These are phyloP conservation scores for Saturnispora quitensis DNA, from an alignment of 805 yeast species.

Conservation along the genomic window DNA sequence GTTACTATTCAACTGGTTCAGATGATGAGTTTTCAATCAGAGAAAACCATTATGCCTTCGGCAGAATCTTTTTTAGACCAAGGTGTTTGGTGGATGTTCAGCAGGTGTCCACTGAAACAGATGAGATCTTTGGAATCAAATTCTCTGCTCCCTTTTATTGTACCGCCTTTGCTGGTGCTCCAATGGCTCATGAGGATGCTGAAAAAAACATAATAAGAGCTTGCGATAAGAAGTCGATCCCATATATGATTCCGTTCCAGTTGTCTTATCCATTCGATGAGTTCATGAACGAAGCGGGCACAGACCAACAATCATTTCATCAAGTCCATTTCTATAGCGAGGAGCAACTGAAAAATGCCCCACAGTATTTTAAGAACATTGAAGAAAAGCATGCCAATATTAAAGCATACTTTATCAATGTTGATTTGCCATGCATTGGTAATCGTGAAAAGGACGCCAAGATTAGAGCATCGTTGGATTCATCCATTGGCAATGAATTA, in stretches of 20 bases:
- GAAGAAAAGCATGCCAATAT: conserved; percentile 41
- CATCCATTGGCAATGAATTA: conserved; percentile 13
- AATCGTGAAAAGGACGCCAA: conserved; percentile 81
- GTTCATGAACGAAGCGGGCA: conserved; percentile 52
- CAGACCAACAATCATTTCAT: conserved; percentile 68
- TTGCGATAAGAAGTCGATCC: conserved; percentile 54
- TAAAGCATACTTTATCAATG: conserved; percentile 72
- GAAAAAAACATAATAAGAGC: conserved; percentile 71
- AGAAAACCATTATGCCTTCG: conserved; percentile 54
- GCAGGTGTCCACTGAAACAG: conserved; percentile 1
- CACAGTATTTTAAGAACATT: conserved; percentile 14
- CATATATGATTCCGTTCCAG: conserved; percentile 83
- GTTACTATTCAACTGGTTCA: conserved; percentile 82
- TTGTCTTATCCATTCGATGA: conserved; percentile 79
- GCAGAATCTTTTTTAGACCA: conserved; percentile 80
- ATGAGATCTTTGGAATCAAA: conserved; percentile 13
- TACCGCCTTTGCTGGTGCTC: conserved; percentile 85
- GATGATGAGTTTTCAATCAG: conserved; percentile 85
- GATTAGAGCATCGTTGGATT: conserved; percentile 49
- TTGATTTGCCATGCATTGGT: conserved; percentile 82
- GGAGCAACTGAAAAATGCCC: conserved; percentile 50
- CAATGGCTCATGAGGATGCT: conserved; percentile 82
- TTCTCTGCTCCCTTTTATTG: conserved; percentile 65
- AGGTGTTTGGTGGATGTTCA: conserved; percentile 64
- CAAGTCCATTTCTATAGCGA: conserved; percentile 60